phyloP scores from a whole-genome alignment of 2,329 filamentous ascomycete species.

The Raffaelea arxii region DNA sequence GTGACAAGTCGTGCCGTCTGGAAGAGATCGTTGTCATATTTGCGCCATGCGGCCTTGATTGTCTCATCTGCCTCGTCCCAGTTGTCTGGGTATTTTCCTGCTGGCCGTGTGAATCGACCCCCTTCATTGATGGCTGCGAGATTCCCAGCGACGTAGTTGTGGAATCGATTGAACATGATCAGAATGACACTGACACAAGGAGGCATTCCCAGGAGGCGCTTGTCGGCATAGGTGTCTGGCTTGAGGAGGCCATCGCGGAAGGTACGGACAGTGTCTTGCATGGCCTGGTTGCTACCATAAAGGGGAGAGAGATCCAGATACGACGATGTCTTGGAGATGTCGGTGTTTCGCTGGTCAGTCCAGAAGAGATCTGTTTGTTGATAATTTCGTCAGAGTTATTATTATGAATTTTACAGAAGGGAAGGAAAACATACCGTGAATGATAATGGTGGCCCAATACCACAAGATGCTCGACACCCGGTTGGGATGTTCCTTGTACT shows the following conservation, averaged over 20 bases:
- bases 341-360: constrained; percentile 52
- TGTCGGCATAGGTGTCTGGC: constrained; percentile 62
- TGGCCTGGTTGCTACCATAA: constrained; percentile 58
- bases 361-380: constrained; percentile 52
- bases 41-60: constrained; percentile 45
- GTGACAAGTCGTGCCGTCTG: constrained; percentile 69
- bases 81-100: too few relatives aligned
- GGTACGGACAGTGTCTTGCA: constrained; percentile 58
- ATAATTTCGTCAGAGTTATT: background rate
- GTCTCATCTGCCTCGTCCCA: constrained; percentile 37
- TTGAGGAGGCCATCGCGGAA: constrained; percentile 65
- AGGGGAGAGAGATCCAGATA: constrained; percentile 64
- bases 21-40: constrained; percentile 69
- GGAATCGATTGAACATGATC: constrained; percentile 75
- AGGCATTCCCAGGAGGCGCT: constrained; percentile 59
- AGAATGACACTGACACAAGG: constrained; percentile 62
- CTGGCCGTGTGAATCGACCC: constrained; percentile 63
- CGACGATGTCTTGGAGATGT: constrained; percentile 56
- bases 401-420: background rate
- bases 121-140: constrained; percentile 80
- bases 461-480: constrained; percentile 63
- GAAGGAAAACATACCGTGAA: constrained; percentile 43
- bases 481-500: constrained; percentile 54
- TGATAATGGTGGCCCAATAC: constrained; percentile 65
- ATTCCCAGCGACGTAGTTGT: constrained; percentile 76